Conservation (phyloP, 129 eudicot genomes). For the Saposhnikovia divaricata region DNA sequence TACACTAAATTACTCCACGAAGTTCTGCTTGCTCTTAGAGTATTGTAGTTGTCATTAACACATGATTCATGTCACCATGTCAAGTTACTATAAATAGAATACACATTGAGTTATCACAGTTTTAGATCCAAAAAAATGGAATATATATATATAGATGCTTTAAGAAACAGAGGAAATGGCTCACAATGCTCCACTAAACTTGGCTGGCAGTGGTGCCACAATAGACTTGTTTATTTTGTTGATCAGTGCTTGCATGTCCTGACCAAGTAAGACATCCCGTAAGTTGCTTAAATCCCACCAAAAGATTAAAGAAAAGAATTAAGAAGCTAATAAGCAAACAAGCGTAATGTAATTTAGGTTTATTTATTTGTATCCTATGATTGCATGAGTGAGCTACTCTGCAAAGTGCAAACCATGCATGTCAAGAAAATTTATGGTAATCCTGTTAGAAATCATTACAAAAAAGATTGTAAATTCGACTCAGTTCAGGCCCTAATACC, state of each 20-base stretch:
- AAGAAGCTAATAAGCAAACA: background rate
- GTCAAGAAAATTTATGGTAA: background rate
- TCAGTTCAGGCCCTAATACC: background rate
- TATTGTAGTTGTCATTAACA: background rate
- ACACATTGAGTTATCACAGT: background rate
- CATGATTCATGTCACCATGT: background rate
- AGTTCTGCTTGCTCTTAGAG: background rate
- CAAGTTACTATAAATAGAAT: background rate
- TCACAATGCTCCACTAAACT: conserved; percentile 80
- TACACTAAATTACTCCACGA: background rate
- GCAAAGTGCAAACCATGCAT: background rate
- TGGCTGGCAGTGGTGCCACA: conserved; percentile 88
- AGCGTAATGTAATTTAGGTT: background rate
- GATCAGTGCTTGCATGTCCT: conserved; percentile 99
- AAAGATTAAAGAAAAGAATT: background rate
- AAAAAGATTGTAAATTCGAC: too few relatives aligned
- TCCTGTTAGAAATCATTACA: background rate
- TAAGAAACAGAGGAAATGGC: conserved; percentile 21
- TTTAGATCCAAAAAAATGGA: background rate
- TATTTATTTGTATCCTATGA: background rate
- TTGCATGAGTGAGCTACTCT: background rate
- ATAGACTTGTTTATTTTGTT: conserved; percentile 88
- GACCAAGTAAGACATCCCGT: conserved; percentile 15
- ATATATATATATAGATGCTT: background rate
- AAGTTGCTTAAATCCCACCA: conserved; percentile 15